These are phyloP conservation scores for Alternaria brassicicola DNA, from an alignment of 2,329 filamentous ascomycete species.

Conservation along the genomic window DNA sequence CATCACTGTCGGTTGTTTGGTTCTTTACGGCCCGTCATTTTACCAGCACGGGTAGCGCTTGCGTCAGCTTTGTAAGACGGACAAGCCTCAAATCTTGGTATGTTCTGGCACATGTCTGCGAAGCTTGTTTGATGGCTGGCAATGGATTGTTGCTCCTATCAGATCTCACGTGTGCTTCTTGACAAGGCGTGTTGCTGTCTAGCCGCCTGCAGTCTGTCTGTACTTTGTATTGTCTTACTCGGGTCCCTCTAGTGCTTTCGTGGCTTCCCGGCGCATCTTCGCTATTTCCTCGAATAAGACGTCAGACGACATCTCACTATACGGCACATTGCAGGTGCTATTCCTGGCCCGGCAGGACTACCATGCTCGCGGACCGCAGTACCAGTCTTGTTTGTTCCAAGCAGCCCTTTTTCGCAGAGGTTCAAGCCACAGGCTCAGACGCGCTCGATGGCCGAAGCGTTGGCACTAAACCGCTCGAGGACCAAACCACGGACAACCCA, in stretches of 20 bases:
- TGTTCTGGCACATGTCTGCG: slow-evolving; percentile 1
- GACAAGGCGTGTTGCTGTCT: neutral
- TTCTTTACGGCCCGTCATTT: neutral
- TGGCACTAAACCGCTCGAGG: neutral
- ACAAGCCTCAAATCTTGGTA: slow-evolving; percentile 1
- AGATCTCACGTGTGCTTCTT: neutral
- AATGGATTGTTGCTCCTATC: neutral
- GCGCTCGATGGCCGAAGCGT: neutral
- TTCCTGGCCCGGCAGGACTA: neutral
- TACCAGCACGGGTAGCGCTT: neutral
- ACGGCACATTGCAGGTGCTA: neutral
- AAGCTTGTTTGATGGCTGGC: slow-evolving; percentile 7
- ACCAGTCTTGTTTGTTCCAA: neutral
- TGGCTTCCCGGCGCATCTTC: neutral
- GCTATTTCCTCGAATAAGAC: neutral
- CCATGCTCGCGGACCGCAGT: neutral
- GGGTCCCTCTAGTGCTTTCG: neutral
- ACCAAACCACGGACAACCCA: neutral
- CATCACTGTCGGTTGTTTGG: neutral
- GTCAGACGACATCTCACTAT: neutral
- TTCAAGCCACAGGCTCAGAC: neutral
- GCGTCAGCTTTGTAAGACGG: neutral
- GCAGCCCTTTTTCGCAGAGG: neutral
- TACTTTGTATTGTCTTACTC: neutral
- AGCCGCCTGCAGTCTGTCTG: neutral